phyloP scores from a whole-genome alignment of 768 basidiomycete genomes.

The Amanita polypyramis region DNA sequence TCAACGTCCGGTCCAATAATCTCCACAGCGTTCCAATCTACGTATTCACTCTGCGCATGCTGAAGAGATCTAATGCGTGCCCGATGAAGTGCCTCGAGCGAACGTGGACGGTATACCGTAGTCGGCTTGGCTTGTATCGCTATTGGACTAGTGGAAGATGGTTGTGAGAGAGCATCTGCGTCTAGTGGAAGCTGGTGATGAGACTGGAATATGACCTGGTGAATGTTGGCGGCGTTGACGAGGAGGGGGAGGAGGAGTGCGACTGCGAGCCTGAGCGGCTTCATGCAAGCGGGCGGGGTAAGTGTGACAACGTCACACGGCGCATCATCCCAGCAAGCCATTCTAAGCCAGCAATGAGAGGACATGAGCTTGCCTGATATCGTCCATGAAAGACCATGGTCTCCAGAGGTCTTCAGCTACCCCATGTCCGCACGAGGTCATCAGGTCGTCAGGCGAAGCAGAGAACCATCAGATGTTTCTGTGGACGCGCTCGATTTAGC shows the following conservation, averaged over 20 bases:
- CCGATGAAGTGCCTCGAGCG: conserved; percentile 35
- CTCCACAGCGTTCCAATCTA: conserved; percentile 61
- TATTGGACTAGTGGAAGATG: neutral
- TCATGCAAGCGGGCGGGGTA: neutral
- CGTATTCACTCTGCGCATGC: conserved; percentile 34
- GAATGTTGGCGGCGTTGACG: conserved; percentile 8
- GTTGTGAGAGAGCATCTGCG: neutral
- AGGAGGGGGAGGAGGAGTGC: conserved; percentile 13
- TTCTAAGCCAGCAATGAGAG: neutral
- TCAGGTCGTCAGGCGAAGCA: conserved; percentile 11
- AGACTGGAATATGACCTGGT: conserved; percentile 14
- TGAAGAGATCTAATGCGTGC: conserved; percentile 43
- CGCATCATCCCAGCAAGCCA: neutral
- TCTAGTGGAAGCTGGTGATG: conserved; percentile 11
- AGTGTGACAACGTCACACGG: neutral
- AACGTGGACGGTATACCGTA: conserved; percentile 50
- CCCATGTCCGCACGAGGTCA: neutral
- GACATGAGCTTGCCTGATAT: neutral
- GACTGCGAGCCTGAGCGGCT: neutral
- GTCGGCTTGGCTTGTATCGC: conserved; percentile 39
- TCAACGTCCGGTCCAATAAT: conserved; percentile 69
- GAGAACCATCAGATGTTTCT: conserved; percentile 53
- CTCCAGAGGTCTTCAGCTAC: no score
- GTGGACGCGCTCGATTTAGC: conserved; percentile 67
- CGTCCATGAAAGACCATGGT: neutral